Percentiles rank a stretch among this genome's conserved stretches.
Evolutionary conservation across 257 asterid genomes (phyloP).

Genomic region (Plantago elongata): DNA sequence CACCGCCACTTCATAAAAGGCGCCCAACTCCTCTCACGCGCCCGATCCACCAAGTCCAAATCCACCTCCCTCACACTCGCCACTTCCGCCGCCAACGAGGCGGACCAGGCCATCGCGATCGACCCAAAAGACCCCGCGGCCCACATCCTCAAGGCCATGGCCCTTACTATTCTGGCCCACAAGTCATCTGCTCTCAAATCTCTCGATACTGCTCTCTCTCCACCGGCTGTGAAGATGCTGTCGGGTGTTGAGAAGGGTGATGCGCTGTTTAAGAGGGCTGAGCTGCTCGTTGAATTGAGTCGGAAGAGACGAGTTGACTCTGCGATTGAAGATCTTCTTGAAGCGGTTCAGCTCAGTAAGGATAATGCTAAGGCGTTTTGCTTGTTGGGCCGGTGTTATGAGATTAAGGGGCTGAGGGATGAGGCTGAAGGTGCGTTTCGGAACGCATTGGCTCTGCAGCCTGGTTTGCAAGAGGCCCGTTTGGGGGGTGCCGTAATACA

Average conservation of each 20-base stretch:
- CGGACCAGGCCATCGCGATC: constrained; percentile 63
- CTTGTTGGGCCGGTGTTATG: constrained; percentile 70
- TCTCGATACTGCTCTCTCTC: constrained; percentile 58
- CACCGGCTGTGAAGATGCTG: constrained; percentile 60
- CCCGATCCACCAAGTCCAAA: constrained; percentile 53
- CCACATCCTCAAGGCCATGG: constrained; percentile 78
- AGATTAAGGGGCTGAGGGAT: constrained; percentile 31
- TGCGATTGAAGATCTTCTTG: constrained; percentile 57
- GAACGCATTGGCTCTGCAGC: constrained; percentile 42
- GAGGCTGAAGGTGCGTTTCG: constrained; percentile 51
- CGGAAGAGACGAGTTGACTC: constrained; percentile 62
- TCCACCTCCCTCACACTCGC: constrained; percentile 53
- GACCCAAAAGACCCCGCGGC: constrained; percentile 82
- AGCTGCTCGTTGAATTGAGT: constrained; percentile 51
- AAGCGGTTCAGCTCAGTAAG: constrained; percentile 49
- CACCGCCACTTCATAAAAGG: constrained; percentile 79
- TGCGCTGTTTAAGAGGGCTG: constrained; percentile 74
- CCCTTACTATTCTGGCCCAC: constrained; percentile 64
- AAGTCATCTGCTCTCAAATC: constrained; percentile 59
- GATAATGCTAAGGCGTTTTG: constrained; percentile 51
- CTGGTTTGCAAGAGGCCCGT: constrained; percentile 38
- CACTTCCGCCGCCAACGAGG: constrained; percentile 67
- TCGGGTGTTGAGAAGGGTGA: constrained; percentile 60
- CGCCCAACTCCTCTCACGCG: constrained; percentile 72
- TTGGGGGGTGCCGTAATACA: no score